These are phyloP conservation scores for Saccharomyces hybrid DNA, from an alignment of 1,139 yeast genomes.

Conservation along the genomic window DNA sequence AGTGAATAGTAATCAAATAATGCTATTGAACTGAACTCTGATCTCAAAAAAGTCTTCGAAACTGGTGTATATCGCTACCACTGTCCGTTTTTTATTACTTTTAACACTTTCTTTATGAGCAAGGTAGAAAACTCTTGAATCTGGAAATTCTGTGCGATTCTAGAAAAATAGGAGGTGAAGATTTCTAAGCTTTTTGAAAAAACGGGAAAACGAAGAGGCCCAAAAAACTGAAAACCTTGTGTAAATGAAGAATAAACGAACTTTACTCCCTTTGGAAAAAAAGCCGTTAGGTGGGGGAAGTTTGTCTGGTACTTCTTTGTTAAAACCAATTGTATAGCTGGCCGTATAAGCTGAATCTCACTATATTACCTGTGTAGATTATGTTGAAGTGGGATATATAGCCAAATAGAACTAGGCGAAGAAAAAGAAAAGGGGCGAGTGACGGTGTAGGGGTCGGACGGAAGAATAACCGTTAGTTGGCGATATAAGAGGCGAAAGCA, in stretches of 20 bases:
- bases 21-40: background rate
- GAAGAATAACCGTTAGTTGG: background rate
- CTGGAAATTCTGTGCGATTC: background rate
- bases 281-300: background rate
- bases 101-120: background rate
- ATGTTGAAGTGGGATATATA: background rate
- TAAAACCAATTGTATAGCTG: background rate
- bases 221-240: background rate
- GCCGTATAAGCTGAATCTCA: background rate
- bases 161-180: background rate
- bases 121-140: background rate
- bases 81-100: background rate
- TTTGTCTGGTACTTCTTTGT: background rate
- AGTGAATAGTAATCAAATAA: background rate
- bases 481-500: background rate
- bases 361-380: background rate
- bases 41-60: background rate
- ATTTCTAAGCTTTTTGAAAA: background rate
- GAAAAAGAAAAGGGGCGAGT: conserved; percentile 1
- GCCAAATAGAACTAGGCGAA: background rate
- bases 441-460: background rate
- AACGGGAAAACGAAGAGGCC: background rate
- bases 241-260: background rate
- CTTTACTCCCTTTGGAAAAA: background rate
- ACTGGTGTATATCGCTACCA: background rate